Base-by-base conservation (phyloP, 441 rosid species). In the Metrosideros polymorpha region DNA sequence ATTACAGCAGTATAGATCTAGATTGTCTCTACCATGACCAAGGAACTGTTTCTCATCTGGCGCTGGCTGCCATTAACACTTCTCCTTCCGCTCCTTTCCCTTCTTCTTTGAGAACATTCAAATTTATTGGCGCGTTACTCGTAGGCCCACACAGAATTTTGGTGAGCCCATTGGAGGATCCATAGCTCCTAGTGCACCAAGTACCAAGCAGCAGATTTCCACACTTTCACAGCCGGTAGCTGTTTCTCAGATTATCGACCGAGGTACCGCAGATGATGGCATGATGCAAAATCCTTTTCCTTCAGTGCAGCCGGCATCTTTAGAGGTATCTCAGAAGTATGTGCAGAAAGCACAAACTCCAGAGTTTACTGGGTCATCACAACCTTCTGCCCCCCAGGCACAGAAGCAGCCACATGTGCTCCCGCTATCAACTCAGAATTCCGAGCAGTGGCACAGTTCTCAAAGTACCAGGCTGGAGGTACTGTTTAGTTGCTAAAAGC, bases 171-270 rank as follows among this genome's bases (percentile, higher is more conserved):
- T 89, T 86, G 91, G 91, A 86, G 92, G 94, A 51, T 82, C 49
- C 59, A 32, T 88, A 43, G 85, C 91, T 86, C 94, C 96, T 82
- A 90, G 92, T 75, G 87, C 89, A 88, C 84, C 96, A 85, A 91
- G 90, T 89, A 90, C 91, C 86, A 82, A 82, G 90, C 98, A 91
- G 87, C 94, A 92, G 66, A 77, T 86, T 50, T 87, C 92, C 29
- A 51, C 85, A 84, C 89, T 89, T 88, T 89, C 92, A 87, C 93
- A 90, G 45, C 89, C 91, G 45, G 96, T 85, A 85, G 87, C 91
- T 87, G 88, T 89, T 90, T 54, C 93, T 50, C 91, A 92, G 51
- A 84, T 91, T 89, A 89, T 88, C 87, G 93, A 90, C 63, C 91
- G 86, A 61, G 94, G 89, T 86, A 85, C 84, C 86, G 89, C 87